phyloP scores from a whole-genome alignment of 352 stramenopile genomes.

The Globisporangium sylvaticum region DNA sequence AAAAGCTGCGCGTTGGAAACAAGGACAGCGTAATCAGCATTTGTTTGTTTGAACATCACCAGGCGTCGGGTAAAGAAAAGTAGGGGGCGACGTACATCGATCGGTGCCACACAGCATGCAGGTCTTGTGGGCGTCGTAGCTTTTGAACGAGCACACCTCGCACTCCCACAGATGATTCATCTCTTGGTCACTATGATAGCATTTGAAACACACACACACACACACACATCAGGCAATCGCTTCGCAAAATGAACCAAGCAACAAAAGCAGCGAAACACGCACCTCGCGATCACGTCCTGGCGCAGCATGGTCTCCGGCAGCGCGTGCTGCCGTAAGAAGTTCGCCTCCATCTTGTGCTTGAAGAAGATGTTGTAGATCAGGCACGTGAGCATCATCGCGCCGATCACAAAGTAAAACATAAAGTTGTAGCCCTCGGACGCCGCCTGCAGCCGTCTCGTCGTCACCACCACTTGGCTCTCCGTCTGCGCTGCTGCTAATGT shows the following conservation, averaged over 20 bases:
- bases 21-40: not conserved
- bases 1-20: slow-evolving; percentile 31
- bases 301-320: slow-evolving; percentile 83
- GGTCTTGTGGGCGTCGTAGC: slow-evolving; percentile 80
- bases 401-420: slow-evolving; percentile 88
- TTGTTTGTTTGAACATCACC: not conserved
- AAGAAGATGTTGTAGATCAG: slow-evolving; percentile 89
- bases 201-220: not conserved
- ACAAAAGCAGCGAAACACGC: not conserved
- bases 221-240: not conserved
- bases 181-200: slow-evolving; percentile 54
- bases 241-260: not conserved
- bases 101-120: slow-evolving; percentile 90
- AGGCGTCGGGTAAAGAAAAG: not conserved
- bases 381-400: slow-evolving; percentile 84
- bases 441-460: slow-evolving; percentile 24
- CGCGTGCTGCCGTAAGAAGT: slow-evolving; percentile 60
- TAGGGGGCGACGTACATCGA: slow-evolving; percentile 29
- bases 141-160: slow-evolving; percentile 92
- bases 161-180: slow-evolving; percentile 88
- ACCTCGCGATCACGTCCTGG: slow-evolving; percentile 83
- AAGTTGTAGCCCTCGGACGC: slow-evolving; percentile 82
- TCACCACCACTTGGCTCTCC: not conserved
- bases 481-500: not conserved
- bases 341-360: slow-evolving; percentile 77